These are phyloP conservation scores for Pontederia paniculata DNA, from an alignment of 176 grass and related monocot genomes.

Conservation along the genomic window DNA sequence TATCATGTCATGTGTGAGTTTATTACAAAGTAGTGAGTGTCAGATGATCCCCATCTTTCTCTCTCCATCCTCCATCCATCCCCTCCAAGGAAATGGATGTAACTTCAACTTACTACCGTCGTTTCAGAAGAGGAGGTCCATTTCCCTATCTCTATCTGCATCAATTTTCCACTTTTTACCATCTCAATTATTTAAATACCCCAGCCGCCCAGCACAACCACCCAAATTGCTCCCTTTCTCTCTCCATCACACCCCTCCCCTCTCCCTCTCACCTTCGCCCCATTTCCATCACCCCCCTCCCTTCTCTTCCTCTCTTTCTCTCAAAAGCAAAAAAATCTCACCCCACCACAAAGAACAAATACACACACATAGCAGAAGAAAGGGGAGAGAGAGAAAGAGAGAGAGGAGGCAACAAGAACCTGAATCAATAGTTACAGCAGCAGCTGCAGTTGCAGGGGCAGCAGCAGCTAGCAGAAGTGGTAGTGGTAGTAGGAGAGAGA, in stretches of 20 bases:
- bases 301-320: background rate
- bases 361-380: background rate
- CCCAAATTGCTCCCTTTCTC: slow-evolving; percentile 37
- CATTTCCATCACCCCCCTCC: background rate
- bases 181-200: slow-evolving; percentile 19
- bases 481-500: background rate
- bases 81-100: background rate
- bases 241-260: background rate
- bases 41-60: too few species aligned
- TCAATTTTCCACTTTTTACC: slow-evolving; percentile 6
- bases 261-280: background rate
- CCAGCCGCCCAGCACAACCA: slow-evolving; percentile 36
- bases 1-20: too few species aligned
- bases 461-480: background rate
- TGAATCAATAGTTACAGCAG: background rate
- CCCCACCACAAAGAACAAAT: background rate
- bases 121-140: background rate
- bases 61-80: too few species aligned
- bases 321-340: background rate
- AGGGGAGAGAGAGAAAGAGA: background rate
- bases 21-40: too few species aligned
- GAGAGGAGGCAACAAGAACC: background rate
- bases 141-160: background rate
- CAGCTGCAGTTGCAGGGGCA: background rate
- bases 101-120: background rate